These are phyloP conservation scores for Elaphomyces granulatus DNA, from an alignment of 495 filamentous ascomycete species.

Conservation along the genomic window DNA sequence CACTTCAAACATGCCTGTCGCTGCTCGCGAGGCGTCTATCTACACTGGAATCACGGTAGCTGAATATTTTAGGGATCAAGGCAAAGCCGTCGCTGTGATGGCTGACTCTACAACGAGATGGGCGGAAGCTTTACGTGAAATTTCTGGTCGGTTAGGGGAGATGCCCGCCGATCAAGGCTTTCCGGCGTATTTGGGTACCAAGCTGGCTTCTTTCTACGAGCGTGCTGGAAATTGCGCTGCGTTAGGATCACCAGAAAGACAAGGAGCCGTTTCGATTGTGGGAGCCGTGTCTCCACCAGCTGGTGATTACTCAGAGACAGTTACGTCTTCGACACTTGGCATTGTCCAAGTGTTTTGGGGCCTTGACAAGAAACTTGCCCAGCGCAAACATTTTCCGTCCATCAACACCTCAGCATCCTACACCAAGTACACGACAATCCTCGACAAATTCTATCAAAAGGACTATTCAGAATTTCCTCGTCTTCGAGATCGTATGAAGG, in stretches of 20 bases:
- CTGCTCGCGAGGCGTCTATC: conserved; percentile 95
- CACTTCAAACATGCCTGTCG: conserved; percentile 99
- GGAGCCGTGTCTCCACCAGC: conserved; percentile 93
- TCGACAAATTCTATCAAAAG: conserved; percentile 89
- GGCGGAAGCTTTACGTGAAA: conserved; percentile 96
- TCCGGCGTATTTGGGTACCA: conserved; percentile 92
- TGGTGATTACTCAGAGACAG: conserved; percentile 98
- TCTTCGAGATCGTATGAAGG: conserved; percentile 79
- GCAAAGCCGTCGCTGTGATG: conserved; percentile 98
- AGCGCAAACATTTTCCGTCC: conserved; percentile 98
- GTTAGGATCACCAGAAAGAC: conserved; percentile 74
- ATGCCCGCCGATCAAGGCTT: conserved; percentile 99
- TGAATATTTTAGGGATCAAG: conserved; percentile 96
- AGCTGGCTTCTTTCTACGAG: conserved; percentile 98
- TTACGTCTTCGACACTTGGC: conserved; percentile 84
- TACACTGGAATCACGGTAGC: conserved; percentile 98
- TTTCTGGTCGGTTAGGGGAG: conserved; percentile 96
- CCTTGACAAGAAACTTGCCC: conserved; percentile 96
- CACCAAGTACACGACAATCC: conserved; percentile 80
- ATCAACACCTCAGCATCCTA: conserved; percentile 94
- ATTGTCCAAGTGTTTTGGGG: conserved; percentile 99
- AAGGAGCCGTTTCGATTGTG: conserved; percentile 92
- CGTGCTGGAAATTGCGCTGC: conserved; percentile 78
- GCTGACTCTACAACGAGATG: conserved; percentile 96
- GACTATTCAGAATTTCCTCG: conserved; percentile 87